phyloP scores from a whole-genome alignment of 352 stramenopile species.

The Blastocystis sp. region DNA sequence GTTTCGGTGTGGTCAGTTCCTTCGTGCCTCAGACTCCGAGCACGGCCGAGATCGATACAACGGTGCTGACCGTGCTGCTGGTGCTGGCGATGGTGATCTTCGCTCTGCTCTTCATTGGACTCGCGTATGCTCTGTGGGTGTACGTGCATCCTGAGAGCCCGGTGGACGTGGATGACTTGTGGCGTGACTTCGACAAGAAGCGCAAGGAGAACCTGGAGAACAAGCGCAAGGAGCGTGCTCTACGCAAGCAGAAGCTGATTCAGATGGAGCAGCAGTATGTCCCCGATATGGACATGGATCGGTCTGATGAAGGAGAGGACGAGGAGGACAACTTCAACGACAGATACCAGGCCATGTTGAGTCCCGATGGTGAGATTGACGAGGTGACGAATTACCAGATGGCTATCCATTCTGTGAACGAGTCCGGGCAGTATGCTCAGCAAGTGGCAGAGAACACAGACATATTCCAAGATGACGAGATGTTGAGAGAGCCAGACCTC shows the following conservation, averaged over 20 bases:
- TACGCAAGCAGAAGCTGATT: neutral
- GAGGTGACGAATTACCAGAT: neutral
- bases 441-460: slow-evolving; percentile 5
- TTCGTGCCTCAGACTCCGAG: neutral
- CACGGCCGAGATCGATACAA: neutral
- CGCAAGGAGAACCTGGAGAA: slow-evolving; percentile 27
- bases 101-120: slow-evolving; percentile 25
- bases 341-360: neutral
- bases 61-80: slow-evolving; percentile 1
- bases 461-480: slow-evolving; percentile 2
- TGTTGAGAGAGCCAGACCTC: slow-evolving; percentile 4
- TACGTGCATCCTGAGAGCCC: slow-evolving; percentile 25
- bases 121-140: slow-evolving; percentile 50
- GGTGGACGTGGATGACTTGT: neutral
- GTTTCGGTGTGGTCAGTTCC: slow-evolving; percentile 16
- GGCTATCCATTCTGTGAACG: neutral
- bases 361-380: neutral
- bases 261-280: neutral
- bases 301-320: neutral
- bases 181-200: slow-evolving; percentile 9
- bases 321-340: neutral
- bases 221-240: neutral
- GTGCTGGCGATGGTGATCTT: slow-evolving; percentile 48
- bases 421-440: slow-evolving; percentile 27
- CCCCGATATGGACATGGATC: neutral